Percentiles rank a stretch among this genome's conserved stretches.
phyloP scores from a whole-genome alignment of 2,329 filamentous ascomycete species.

The Fusarium transvaalense region DNA sequence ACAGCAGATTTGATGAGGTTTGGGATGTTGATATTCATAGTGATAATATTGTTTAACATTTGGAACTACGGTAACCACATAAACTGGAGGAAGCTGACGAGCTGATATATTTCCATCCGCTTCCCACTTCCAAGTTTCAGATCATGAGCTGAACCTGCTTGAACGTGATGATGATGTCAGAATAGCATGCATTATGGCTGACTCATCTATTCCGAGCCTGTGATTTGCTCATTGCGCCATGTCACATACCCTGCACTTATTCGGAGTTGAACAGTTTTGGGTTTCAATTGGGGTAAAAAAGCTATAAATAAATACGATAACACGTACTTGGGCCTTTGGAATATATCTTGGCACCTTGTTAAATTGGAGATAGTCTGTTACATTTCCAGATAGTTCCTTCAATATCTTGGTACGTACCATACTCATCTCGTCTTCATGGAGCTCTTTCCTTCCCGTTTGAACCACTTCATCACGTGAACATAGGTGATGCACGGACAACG shows the following conservation, averaged over 20 bases:
- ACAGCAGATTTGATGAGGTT: slow-evolving; percentile 50
- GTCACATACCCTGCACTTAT: not conserved
- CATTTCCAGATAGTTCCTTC: too few relatives aligned
- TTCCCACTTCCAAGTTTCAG: slow-evolving; percentile 40
- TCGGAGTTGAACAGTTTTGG: not conserved
- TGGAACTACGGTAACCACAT: too few relatives aligned
- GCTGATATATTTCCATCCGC: slow-evolving; percentile 18
- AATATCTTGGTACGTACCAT: too few relatives aligned
- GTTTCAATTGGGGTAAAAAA: not conserved
- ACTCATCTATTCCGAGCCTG: not conserved
- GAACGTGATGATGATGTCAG: slow-evolving; percentile 36
- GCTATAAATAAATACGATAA: too few relatives aligned
- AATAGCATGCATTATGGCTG: slow-evolving; percentile 1
- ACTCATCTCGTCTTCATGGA: too few relatives aligned
- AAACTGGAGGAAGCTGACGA: not conserved
- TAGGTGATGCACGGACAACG: too few relatives aligned
- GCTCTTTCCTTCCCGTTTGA: too few relatives aligned
- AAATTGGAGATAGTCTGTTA: too few relatives aligned
- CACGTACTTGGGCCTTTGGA: too few relatives aligned
- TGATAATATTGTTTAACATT: not conserved
- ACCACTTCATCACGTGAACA: too few relatives aligned
- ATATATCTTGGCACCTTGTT: too few relatives aligned
- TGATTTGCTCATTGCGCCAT: not conserved
- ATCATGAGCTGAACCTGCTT: slow-evolving; percentile 20
- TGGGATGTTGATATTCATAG: slow-evolving; percentile 49